Conservation (phyloP, 1,284 basidiomycete species). For the Papiliotrema laurentii region DNA sequence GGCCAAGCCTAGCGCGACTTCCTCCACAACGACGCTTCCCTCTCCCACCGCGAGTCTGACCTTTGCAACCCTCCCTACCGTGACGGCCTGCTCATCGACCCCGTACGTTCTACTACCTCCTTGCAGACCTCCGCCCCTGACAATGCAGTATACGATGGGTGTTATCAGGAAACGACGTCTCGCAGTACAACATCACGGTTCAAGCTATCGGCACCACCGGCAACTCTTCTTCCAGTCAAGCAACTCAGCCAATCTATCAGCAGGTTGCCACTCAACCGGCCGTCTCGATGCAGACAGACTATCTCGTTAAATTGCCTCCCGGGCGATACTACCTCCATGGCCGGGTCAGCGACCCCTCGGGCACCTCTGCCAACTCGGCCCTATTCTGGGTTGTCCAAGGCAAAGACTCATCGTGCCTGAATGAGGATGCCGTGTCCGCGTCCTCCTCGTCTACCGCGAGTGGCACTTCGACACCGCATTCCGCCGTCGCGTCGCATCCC, state of each 20-base stretch:
- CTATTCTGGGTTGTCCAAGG: slow-evolving; percentile 30
- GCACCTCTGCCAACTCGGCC: slow-evolving; percentile 12
- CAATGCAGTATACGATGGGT: background rate
- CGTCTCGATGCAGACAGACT: background rate
- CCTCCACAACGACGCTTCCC: background rate
- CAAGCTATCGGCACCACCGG: background rate
- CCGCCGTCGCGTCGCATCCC: background rate
- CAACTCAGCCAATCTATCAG: background rate
- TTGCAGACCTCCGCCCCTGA: no score
- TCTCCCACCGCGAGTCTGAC: background rate
- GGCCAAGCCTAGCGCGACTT: background rate
- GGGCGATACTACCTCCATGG: slow-evolving; percentile 35
- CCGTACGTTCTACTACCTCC: no score
- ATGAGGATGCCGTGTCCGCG: slow-evolving; percentile 5
- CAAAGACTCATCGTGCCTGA: slow-evolving; percentile 27
- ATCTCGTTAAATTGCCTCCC: slow-evolving; percentile 7
- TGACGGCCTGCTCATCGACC: background rate
- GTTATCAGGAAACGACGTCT: background rate
- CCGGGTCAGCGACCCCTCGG: slow-evolving; percentile 14
- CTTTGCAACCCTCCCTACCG: background rate
- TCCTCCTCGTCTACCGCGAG: slow-evolving; percentile 1
- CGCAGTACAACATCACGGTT: background rate
- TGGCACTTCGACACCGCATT: background rate
- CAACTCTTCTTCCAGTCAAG: background rate
- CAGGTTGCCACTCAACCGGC: background rate